Evolutionary conservation across 176 grass and related monocot genomes (phyloP), one percentile per base, ranked within the genome.

Genomic region (Pontederia crassipes): DNA sequence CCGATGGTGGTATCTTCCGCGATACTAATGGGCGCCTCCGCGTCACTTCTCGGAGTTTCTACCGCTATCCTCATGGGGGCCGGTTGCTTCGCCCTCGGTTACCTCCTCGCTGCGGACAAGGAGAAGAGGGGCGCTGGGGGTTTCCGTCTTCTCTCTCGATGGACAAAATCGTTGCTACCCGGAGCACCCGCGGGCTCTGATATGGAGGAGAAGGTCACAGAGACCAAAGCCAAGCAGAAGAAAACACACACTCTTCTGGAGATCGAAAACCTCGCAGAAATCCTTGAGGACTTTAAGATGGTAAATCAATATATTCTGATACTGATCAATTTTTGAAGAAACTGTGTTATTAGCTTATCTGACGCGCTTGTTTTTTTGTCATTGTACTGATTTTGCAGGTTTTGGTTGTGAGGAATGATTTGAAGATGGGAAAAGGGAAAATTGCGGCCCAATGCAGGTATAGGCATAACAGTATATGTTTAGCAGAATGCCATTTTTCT

Each of bases 401-500:
- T 54, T 69, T 98, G 20, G 87, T 98, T 17, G 93, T 92, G 35
- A 92, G 93, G 29, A 98, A 98, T 74, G 93, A 98, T 65, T 77
- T 98, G 46, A 98, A 92, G 74, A 98, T 98, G 93, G 93, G 93
- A 3, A 98, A 98, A 79, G 93, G 93, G 16, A 98, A 98, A 69
- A 98, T 98, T 48, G 93, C 81, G 0, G 93, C 93, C 8, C 93
- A 98, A 68, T 98, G 93, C 87, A 97, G 93, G 93, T 97, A 70
- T 50, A 2, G 50, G 20, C 24, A 12, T 61, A 61, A 5, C 14
- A 32, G 28, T 24, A 15, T 45, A 45, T 61, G 58, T 29, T 45
- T n/a, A 8, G 1, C 12, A 45, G n/a, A 1, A 40, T 40, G 2
- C 2, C 32, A 40, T 40, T 7, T 0, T 40, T 40, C 2, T 40